These are phyloP conservation scores for Eutrema japonicum DNA, from an alignment of 345 rosid genomes.

Conservation along the genomic window DNA sequence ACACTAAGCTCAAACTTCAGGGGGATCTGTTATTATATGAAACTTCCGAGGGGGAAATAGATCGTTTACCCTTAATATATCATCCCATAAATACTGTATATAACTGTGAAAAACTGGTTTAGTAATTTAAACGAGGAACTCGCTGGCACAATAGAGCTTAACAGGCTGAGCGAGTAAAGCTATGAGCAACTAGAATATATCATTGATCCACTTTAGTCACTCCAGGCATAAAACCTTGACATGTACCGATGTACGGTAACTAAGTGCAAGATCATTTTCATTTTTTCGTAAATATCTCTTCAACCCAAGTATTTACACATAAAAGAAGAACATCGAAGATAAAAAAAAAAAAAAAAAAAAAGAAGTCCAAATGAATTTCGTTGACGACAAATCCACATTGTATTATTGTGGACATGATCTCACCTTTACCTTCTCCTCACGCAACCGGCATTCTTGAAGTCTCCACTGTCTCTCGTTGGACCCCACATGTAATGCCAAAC, in stretches of 20 bases:
- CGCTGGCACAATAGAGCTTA: too few relatives aligned
- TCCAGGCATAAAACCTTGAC: background rate
- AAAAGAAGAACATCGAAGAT: background rate
- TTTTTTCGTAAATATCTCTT: background rate
- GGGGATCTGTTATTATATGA: too few relatives aligned
- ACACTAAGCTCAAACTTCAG: too few relatives aligned
- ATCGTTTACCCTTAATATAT: too few relatives aligned
- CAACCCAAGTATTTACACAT: background rate
- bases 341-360: background rate
- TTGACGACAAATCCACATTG: constrained; percentile 26
- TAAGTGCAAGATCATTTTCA: background rate
- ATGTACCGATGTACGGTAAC: background rate
- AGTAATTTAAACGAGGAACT: too few relatives aligned
- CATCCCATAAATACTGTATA: too few relatives aligned
- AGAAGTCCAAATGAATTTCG: constrained; percentile 20
- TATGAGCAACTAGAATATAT: background rate
- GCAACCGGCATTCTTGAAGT: constrained; percentile 40
- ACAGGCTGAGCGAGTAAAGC: background rate
- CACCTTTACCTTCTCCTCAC: constrained; percentile 42
- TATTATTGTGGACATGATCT: constrained; percentile 28
- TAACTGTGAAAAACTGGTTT: too few relatives aligned
- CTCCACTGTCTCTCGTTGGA: constrained; percentile 30
- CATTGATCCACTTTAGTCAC: background rate
- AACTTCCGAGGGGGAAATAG: too few relatives aligned
- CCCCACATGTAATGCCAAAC: constrained; percentile 26